Evolutionary conservation across 257 asterid genomes (phyloP).

Genomic region (Anisodus tanguticus): DNA sequence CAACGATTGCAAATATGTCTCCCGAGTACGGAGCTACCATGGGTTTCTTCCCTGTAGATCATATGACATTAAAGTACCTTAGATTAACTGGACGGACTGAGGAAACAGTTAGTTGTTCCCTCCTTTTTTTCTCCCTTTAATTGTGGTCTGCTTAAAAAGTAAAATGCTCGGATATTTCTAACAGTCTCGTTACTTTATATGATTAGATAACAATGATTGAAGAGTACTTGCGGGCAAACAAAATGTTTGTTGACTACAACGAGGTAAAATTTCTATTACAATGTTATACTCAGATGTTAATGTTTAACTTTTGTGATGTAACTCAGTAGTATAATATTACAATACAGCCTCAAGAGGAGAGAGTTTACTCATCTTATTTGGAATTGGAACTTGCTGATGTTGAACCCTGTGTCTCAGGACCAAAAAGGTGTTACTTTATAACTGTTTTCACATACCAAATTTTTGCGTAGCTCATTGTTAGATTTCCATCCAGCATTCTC

Average conservation of each 20-base stretch:
- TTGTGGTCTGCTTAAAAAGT: not conserved
- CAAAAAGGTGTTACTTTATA: conserved; percentile 71
- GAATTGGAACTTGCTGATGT: conserved; percentile 73
- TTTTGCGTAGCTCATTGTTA: not conserved
- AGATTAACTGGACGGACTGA: conserved; percentile 86
- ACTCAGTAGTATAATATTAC: not conserved
- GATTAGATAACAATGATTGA: conserved; percentile 81
- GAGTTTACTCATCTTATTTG: conserved; percentile 72
- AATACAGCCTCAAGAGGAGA: conserved; percentile 81
- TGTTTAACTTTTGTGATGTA: not conserved
- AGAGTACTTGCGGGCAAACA: conserved; percentile 81
- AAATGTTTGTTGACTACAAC: conserved; percentile 79
- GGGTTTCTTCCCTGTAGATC: conserved; percentile 98
- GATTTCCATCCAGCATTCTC: not conserved
- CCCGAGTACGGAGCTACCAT: conserved; percentile 98
- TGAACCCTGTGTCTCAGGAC: conserved; percentile 90
- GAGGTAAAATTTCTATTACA: conserved; percentile 51
- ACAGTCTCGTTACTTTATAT: conserved; percentile 33
- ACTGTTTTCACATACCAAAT: not conserved
- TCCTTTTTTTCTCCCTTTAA: not conserved
- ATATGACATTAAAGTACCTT: conserved; percentile 79
- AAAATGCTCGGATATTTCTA: not conserved
- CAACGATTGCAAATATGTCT: conserved; percentile 96
- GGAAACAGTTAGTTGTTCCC: conserved; percentile 59
- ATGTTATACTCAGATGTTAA: not conserved